A percentile compares a stretch with the other conserved stretches of the same genome.
Evolutionary conservation across 768 basidiomycete genomes (phyloP).

Genomic region (Hirschioporus abietinus): DNA sequence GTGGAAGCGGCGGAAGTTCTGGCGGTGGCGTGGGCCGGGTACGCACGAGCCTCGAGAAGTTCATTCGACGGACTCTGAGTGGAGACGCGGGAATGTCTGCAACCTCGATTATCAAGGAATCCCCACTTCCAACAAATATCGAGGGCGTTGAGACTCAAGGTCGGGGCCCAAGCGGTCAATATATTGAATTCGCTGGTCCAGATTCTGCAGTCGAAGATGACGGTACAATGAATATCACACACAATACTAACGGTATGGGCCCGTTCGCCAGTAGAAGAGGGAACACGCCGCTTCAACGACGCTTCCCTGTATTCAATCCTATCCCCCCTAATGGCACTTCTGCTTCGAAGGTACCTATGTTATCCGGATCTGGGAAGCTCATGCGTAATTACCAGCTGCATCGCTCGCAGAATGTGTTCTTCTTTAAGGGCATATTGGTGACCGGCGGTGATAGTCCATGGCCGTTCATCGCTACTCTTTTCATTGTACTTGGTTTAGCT

Average conservation of each 20-base stretch:
- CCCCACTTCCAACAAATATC: constrained; percentile 9
- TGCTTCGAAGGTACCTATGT: constrained; percentile 32
- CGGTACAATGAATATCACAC: constrained; percentile 12
- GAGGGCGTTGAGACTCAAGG: constrained; percentile 19
- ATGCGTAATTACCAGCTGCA: constrained; percentile 58
- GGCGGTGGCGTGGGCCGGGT: constrained; percentile 25
- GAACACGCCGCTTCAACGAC: not conserved
- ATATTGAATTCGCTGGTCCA: constrained; percentile 8
- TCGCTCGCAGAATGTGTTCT: constrained; percentile 73
- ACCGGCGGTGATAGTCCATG: constrained; percentile 83
- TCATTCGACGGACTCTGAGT: constrained; percentile 47
- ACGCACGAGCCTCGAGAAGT: constrained; percentile 56
- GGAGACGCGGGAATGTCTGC: constrained; percentile 5
- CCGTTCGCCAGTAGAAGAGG: not conserved
- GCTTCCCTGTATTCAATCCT: constrained; percentile 4
- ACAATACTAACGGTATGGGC: constrained; percentile 2
- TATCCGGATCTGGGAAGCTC: constrained; percentile 34
- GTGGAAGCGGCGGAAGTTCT: constrained; percentile 22
- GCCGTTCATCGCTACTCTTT: constrained; percentile 69
- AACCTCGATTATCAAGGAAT: not conserved
- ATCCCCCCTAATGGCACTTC: constrained; percentile 22
- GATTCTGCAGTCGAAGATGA: not conserved
- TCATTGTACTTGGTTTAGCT: constrained; percentile 58
- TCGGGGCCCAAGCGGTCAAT: constrained; percentile 11
- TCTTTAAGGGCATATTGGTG: constrained; percentile 63